A percentile compares a stretch with the other conserved stretches of the same genome.
Conservation (phyloP, 352 stramenopile species). For the Phytopythium kandeliae region DNA sequence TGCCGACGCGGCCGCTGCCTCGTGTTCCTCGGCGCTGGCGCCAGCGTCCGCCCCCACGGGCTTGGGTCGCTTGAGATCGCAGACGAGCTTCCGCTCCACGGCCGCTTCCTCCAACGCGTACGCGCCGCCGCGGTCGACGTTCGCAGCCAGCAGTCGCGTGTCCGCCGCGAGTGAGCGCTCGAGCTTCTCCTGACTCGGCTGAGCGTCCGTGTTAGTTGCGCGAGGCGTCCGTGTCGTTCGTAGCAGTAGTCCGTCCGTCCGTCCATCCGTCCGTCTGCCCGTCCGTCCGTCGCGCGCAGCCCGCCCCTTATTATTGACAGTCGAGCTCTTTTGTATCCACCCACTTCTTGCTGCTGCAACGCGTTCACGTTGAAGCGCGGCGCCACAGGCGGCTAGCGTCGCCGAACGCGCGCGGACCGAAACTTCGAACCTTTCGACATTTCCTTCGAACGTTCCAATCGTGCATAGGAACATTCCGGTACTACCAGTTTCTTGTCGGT, state of each 20-base stretch:
- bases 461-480: no score
- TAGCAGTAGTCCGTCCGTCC: slow-evolving; percentile 3
- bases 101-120: not conserved
- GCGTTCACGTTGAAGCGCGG: no score
- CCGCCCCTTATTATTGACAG: not conserved
- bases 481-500: no score
- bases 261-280: no score
- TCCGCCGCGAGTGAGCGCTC: slow-evolving; percentile 1
- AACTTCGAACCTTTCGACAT: no score
- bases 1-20: not conserved
- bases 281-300: no score
- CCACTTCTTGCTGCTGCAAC: no score
- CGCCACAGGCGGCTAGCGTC: no score
- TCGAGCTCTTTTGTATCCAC: no score
- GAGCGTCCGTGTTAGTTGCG: not conserved
- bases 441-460: no score
- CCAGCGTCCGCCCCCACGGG: not conserved
- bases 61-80: not conserved
- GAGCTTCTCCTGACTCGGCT: slow-evolving; percentile 2
- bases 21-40: not conserved
- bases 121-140: slow-evolving; percentile 1
- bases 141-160: slow-evolving; percentile 6
- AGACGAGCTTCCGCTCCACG: not conserved
- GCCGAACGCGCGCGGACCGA: no score
- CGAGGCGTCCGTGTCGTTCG: not conserved